These are phyloP conservation scores for Hemileccinum impolitum DNA, from an alignment of 768 basidiomycete species.

Conservation along the genomic window DNA sequence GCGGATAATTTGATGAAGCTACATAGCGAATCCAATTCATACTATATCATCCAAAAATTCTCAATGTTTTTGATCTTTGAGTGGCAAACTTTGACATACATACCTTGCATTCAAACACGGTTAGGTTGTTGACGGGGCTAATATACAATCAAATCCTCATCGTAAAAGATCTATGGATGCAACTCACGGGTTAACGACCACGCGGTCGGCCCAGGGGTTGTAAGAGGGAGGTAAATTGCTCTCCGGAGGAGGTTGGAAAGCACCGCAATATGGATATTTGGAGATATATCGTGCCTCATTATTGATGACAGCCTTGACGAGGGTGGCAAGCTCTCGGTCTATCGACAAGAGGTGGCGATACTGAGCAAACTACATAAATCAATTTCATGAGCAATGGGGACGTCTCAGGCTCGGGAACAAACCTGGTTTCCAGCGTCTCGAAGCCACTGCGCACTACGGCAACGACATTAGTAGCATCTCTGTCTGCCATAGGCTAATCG, in stretches of 20 bases:
- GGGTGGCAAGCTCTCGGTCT: constrained; percentile 56
- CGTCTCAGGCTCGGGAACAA: constrained; percentile 4
- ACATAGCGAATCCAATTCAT: constrained; percentile 77
- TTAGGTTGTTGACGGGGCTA: constrained; percentile 65
- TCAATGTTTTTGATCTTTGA: background rate
- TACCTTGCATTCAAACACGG: constrained; percentile 83
- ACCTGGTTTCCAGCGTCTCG: constrained; percentile 81
- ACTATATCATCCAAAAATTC: constrained; percentile 36
- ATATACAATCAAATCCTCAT: background rate
- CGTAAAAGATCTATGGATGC: background rate
- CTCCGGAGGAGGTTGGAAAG: constrained; percentile 79
- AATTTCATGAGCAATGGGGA: constrained; percentile 1
- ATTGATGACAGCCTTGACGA: constrained; percentile 81
- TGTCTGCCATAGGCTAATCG: constrained; percentile 23
- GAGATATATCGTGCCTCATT: constrained; percentile 74
- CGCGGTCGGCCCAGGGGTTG: constrained; percentile 68
- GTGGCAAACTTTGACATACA: background rate
- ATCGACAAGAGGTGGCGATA: constrained; percentile 57
- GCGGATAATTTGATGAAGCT: constrained; percentile 77
- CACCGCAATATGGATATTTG: constrained; percentile 73
- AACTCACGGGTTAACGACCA: constrained; percentile 70
- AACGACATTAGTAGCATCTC: constrained; percentile 5
- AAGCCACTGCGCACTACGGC: constrained; percentile 72
- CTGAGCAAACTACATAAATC: constrained; percentile 55
- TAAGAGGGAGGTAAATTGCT: constrained; percentile 60